Conservation (phyloP, 1,284 basidiomycete genomes). For the Cystobasidium sp. region DNA sequence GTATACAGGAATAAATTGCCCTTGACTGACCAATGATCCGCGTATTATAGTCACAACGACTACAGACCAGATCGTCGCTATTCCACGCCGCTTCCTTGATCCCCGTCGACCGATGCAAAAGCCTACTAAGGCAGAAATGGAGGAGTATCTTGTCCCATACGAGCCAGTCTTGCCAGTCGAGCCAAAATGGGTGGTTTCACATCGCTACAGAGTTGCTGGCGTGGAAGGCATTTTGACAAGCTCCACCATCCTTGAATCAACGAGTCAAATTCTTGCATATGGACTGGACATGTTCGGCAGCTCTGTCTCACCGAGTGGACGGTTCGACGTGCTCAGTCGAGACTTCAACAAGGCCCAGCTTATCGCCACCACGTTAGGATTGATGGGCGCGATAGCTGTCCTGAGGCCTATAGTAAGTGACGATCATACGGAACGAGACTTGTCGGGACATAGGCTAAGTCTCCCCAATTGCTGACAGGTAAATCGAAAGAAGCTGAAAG, state of each 20-base stretch:
- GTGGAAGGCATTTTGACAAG: constrained; percentile 70
- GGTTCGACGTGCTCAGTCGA: constrained; percentile 90
- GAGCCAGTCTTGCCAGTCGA: constrained; percentile 77
- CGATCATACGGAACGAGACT: background rate
- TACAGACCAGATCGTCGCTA: constrained; percentile 72
- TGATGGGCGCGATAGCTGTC: constrained; percentile 73
- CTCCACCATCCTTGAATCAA: constrained; percentile 87
- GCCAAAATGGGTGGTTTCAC: constrained; percentile 71
- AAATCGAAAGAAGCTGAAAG: constrained; percentile 30
- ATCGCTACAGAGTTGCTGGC: constrained; percentile 65
- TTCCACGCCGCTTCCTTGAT: constrained; percentile 77
- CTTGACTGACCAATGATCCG: constrained; percentile 66
- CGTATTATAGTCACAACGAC: constrained; percentile 70
- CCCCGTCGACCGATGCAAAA: constrained; percentile 79
- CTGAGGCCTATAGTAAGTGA: constrained; percentile 60
- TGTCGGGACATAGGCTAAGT: too few relatives aligned
- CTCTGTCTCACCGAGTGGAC: constrained; percentile 79
- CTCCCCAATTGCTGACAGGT: background rate
- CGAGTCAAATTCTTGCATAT: constrained; percentile 81
- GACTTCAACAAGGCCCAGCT: constrained; percentile 93
- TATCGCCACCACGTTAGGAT: constrained; percentile 75
- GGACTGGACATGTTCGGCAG: constrained; percentile 87
- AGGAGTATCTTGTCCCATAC: constrained; percentile 85
- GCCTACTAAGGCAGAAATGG: constrained; percentile 74
- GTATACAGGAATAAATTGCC: constrained; percentile 67